phyloP scores from a whole-genome alignment of 768 basidiomycete species.

The Kwoniella botswanensis region DNA sequence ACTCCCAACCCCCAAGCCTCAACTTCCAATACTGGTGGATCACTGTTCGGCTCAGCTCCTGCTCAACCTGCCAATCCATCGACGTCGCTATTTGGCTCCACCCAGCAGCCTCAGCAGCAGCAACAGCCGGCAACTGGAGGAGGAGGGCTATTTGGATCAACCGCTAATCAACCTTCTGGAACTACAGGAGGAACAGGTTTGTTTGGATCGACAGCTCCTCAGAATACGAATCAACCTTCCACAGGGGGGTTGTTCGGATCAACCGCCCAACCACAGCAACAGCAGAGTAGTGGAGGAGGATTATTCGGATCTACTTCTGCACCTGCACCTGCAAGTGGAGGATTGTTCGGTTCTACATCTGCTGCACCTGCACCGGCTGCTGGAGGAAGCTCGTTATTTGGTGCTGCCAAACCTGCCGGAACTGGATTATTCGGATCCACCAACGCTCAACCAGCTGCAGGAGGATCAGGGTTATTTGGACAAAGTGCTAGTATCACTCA shows the following conservation, averaged over 20 bases:
- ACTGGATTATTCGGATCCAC: constrained; percentile 18
- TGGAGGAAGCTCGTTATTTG: constrained; percentile 17
- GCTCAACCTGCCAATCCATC: constrained; percentile 24
- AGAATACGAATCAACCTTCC: constrained; percentile 1
- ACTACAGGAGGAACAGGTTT: constrained; percentile 15
- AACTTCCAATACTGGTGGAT: neutral
- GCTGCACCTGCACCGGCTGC: neutral
- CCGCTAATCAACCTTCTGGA: constrained; percentile 7
- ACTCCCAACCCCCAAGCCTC: constrained; percentile 33
- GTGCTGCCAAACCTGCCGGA: constrained; percentile 18
- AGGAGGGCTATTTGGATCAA: constrained; percentile 24
- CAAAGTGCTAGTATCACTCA: constrained; percentile 16
- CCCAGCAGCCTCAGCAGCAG: constrained; percentile 19
- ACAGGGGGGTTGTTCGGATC: constrained; percentile 26
- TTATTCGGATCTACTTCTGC: constrained; percentile 25
- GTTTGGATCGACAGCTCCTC: constrained; percentile 23
- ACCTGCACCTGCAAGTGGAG: constrained; percentile 1
- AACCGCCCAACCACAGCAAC: constrained; percentile 25
- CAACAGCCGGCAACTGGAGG: constrained; percentile 16
- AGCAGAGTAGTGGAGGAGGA: constrained; percentile 23
- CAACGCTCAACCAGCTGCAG: constrained; percentile 29
- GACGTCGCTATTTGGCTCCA: constrained; percentile 26
- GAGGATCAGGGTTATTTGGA: constrained; percentile 24
- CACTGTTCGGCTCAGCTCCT: constrained; percentile 28
- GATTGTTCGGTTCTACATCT: constrained; percentile 16